phyloP scores from a whole-genome alignment of 2,329 filamentous ascomycete genomes.

The Thyridium curvatum region DNA sequence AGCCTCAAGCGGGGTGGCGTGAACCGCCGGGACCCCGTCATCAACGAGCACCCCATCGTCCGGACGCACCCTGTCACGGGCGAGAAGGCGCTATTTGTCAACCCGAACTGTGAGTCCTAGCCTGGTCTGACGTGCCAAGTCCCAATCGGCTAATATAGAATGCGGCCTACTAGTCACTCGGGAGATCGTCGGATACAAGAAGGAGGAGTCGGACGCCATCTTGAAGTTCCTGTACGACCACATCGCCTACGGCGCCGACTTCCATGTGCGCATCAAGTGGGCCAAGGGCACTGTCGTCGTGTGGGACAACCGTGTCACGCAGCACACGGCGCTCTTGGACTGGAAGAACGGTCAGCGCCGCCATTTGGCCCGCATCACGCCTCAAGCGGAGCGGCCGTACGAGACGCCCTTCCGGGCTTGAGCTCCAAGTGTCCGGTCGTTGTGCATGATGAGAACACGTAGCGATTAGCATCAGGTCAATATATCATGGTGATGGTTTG shows the following conservation, averaged over 20 bases:
- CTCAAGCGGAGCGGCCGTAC: slow-evolving; percentile 71
- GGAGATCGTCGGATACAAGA: slow-evolving; percentile 75
- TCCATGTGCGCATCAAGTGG: slow-evolving; percentile 73
- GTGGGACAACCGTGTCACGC: slow-evolving; percentile 79
- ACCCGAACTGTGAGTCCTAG: slow-evolving; percentile 71
- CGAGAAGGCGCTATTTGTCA: slow-evolving; percentile 78
- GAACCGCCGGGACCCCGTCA: slow-evolving; percentile 68
- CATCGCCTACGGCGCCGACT: slow-evolving; percentile 63
- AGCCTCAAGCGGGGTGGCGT: slow-evolving; percentile 62
- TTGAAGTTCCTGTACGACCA: slow-evolving; percentile 75
- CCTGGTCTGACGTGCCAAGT: too few relatives aligned
- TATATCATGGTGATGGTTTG: too few relatives aligned
- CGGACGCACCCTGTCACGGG: slow-evolving; percentile 77
- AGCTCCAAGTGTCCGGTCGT: not conserved
- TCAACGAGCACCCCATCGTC: slow-evolving; percentile 69
- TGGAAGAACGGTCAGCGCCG: slow-evolving; percentile 75
- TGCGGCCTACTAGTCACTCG: slow-evolving; percentile 56
- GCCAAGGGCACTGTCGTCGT: slow-evolving; percentile 73
- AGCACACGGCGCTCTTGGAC: slow-evolving; percentile 73
- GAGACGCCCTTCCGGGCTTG: slow-evolving; percentile 55
- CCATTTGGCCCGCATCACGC: slow-evolving; percentile 76
- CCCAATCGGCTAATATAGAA: slow-evolving; percentile 15
- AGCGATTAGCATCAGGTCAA: too few relatives aligned
- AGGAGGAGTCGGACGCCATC: slow-evolving; percentile 75
- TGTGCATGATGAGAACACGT: too few relatives aligned